phyloP scores from a whole-genome alignment of 2,329 filamentous ascomycete species.

The Chalara sp. region DNA sequence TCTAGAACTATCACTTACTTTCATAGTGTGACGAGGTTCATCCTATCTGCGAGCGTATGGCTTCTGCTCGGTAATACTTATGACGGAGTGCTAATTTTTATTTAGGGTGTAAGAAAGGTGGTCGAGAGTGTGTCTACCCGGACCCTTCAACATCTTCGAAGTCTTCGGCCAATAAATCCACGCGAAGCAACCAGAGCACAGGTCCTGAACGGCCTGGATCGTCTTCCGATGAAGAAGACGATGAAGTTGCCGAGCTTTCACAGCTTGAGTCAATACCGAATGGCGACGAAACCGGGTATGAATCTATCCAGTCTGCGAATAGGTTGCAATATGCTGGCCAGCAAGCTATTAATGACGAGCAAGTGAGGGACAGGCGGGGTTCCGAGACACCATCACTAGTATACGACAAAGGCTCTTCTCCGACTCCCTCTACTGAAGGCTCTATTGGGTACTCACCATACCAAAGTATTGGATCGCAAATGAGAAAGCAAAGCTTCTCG shows the following conservation, averaged over 20 bases:
- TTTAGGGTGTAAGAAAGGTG: constrained; percentile 82
- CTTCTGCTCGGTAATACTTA: background rate
- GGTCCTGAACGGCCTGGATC: constrained; percentile 35
- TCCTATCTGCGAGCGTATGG: constrained; percentile 74
- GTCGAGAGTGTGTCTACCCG: constrained; percentile 84
- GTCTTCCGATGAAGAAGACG: constrained; percentile 44
- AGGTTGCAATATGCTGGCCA: constrained; percentile 32
- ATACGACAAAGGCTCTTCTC: constrained; percentile 44
- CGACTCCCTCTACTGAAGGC: constrained; percentile 41
- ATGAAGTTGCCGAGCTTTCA: constrained; percentile 24
- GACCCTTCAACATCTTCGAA: constrained; percentile 47
- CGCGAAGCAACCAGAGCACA: constrained; percentile 29
- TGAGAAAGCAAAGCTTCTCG: constrained; percentile 3
- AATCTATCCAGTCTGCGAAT: constrained; percentile 30
- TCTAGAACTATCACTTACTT: constrained; percentile 17
- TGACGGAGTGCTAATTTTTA: constrained; percentile 12
- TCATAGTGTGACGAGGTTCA: constrained; percentile 83
- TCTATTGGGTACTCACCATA: constrained; percentile 22
- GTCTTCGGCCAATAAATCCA: constrained; percentile 10
- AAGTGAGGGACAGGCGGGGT: constrained; percentile 28
- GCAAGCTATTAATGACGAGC: constrained; percentile 26
- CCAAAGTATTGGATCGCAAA: constrained; percentile 7
- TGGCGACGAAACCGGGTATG: constrained; percentile 11
- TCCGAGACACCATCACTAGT: constrained; percentile 49
- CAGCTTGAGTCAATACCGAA: too few relatives aligned